These are phyloP conservation scores for Aspergillus sclerotiicarbonarius DNA, from an alignment of 495 filamentous ascomycete genomes.

Conservation along the genomic window DNA sequence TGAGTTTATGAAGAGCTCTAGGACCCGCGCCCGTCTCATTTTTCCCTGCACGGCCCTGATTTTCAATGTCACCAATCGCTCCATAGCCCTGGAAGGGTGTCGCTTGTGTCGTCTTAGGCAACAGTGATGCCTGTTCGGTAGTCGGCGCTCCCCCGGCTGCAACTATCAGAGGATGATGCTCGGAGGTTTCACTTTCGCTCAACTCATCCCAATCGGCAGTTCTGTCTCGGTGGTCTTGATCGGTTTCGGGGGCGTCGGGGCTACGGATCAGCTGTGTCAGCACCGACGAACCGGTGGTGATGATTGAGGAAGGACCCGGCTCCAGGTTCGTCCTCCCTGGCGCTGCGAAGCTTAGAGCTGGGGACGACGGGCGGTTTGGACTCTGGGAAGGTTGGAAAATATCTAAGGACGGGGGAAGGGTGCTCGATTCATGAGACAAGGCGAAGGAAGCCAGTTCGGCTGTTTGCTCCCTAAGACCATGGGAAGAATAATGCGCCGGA, in stretches of 20 bases:
- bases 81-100: slow-evolving; percentile 30
- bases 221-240: slow-evolving; percentile 18
- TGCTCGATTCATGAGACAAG: slow-evolving; percentile 54
- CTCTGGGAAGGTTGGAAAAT: slow-evolving; percentile 26
- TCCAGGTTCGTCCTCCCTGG: slow-evolving; percentile 1
- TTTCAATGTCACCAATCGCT: slow-evolving; percentile 37
- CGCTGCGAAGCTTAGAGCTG: neutral
- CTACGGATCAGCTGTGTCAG: slow-evolving; percentile 62
- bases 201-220: slow-evolving; percentile 16
- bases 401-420: slow-evolving; percentile 35
- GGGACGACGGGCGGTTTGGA: slow-evolving; percentile 6
- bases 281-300: slow-evolving; percentile 49
- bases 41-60: slow-evolving; percentile 22
- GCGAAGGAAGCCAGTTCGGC: slow-evolving; percentile 85
- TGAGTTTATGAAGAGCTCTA: slow-evolving; percentile 24
- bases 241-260: slow-evolving; percentile 39
- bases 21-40: slow-evolving; percentile 18
- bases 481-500: slow-evolving; percentile 65
- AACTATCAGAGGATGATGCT: neutral
- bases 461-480: slow-evolving; percentile 83
- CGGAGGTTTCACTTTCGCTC: slow-evolving; percentile 9
- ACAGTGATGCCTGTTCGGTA: slow-evolving; percentile 45
- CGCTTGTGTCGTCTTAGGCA: slow-evolving; percentile 32
- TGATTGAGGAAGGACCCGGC: slow-evolving; percentile 3
- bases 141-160: slow-evolving; percentile 12